Conservation (phyloP, 2,329 filamentous ascomycete genomes). For the Microdochium trichocladiopsis region DNA sequence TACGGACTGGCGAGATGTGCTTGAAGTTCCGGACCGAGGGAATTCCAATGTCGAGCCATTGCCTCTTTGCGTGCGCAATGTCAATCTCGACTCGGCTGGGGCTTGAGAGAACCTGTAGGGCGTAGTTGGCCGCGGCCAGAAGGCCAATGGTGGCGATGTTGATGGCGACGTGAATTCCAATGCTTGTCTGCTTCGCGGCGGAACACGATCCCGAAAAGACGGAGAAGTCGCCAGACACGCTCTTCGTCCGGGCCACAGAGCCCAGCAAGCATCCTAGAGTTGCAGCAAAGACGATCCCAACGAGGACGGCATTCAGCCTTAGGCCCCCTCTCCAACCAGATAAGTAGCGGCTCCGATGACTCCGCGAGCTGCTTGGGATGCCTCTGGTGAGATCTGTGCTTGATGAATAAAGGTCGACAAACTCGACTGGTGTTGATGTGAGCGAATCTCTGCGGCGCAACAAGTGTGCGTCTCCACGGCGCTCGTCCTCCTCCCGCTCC, state of each 20-base stretch:
- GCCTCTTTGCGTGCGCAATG: conserved; percentile 33
- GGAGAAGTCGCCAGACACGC: conserved; percentile 25
- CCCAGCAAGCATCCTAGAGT: conserved; percentile 31
- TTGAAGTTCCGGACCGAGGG: conserved; percentile 42
- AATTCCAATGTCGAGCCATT: conserved; percentile 47
- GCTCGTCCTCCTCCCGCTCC: conserved; percentile 22
- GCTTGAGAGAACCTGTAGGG: conserved; percentile 46
- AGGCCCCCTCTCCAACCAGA: conserved; percentile 42
- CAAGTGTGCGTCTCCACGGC: conserved; percentile 19
- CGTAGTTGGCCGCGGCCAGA: conserved; percentile 43
- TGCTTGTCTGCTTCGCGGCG: conserved; percentile 25
- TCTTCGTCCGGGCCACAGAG: conserved; percentile 23
- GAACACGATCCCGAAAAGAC: conserved; percentile 31
- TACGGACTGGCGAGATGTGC: conserved; percentile 32
- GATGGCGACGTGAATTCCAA: conserved; percentile 35
- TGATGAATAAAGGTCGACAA: conserved; percentile 23
- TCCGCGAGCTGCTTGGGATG: conserved; percentile 13
- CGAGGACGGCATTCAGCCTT: conserved; percentile 32
- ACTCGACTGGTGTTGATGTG: conserved; percentile 26
- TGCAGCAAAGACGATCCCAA: conserved; percentile 26
- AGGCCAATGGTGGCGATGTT: conserved; percentile 34
- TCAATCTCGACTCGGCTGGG: conserved; percentile 43
- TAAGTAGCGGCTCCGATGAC: conserved; percentile 19
- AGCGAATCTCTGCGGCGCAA: conserved; percentile 19
- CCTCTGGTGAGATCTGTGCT: conserved; percentile 9